Base-by-base conservation (phyloP, 108 stramenopile genomes). In the Nannochloropsis oceanica region DNA sequence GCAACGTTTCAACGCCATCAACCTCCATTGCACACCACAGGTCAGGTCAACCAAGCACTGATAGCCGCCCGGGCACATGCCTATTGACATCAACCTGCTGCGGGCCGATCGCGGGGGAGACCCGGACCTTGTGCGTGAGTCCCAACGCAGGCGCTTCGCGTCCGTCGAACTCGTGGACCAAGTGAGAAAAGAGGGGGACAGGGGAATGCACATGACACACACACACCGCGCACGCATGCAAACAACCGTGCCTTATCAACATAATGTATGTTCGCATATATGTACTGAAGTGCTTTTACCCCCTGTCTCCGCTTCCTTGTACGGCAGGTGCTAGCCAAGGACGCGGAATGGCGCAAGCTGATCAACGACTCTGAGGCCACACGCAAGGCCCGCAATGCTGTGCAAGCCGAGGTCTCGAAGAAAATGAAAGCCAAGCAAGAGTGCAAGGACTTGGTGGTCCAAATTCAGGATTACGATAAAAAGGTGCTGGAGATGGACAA, bases 51-150 rank as follows among this genome's bases (percentile, higher is more conserved):
- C n/a, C n/a, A n/a, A n/a, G 34, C 34, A 34, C 34, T 34, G 34
- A 34, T 5, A 5, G 5, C 34, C 34, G 34, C 34, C 34, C 5
- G 34, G 1, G 34, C 34, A 43, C 0, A 94, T 94, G 94, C 93
- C 93, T 59, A 94, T 98, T 86, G 96, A 98, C 92, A 97, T 98
- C 85, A 95, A 95, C 91, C 93, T 94, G 83, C 93, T 98, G 82
- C 93, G 97, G 81, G 90, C 91, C 79, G 96, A 97, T 92, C 93
- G 93, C n/a, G 97, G 97, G 43, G 97, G 96, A 44, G 93, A 98
- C 86, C 96, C 96, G 43, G 96, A 93, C 44, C 89, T 91, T 42
- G 95, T 93, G 87, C 94, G 94, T 84, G 92, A 89, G 83, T 95
- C 91, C n/a, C 91, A 92, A 34, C 87, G 90, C 86, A 84, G 90